Conservation (phyloP, 306 rosid species). For the Alnus glutinosa region DNA sequence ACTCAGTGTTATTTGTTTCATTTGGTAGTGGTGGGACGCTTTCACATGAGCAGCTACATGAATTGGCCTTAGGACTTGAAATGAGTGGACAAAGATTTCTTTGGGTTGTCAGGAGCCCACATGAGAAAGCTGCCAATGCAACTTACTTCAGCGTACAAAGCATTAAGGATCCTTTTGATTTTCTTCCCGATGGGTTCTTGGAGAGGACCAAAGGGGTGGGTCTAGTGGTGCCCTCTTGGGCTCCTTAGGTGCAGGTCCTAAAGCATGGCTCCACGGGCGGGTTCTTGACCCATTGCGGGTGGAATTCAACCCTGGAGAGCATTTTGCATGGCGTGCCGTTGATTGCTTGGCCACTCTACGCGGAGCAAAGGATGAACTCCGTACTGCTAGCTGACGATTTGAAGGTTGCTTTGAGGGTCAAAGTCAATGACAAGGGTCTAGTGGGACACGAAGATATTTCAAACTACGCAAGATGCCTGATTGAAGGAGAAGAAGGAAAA, state of each 20-base stretch:
- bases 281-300: slow-evolving; percentile 32
- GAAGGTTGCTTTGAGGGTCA: slow-evolving; percentile 28
- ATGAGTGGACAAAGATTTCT: slow-evolving; percentile 29
- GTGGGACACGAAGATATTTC: slow-evolving; percentile 20
- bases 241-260: slow-evolving; percentile 20
- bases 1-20: slow-evolving; percentile 27
- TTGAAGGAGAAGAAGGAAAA: slow-evolving; percentile 32
- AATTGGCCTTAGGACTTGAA: slow-evolving; percentile 31
- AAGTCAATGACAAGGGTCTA: slow-evolving; percentile 17
- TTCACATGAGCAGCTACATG: slow-evolving; percentile 18
- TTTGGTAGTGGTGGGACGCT: slow-evolving; percentile 33
- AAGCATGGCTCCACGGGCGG: slow-evolving; percentile 20
- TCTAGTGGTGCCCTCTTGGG: slow-evolving; percentile 26
- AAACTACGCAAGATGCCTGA: slow-evolving; percentile 9
- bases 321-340: slow-evolving; percentile 17
- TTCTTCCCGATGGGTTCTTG: slow-evolving; percentile 27
- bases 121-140: slow-evolving; percentile 15
- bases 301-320: slow-evolving; percentile 36
- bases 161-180: background rate
- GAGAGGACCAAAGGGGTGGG: slow-evolving; percentile 31
- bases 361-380: slow-evolving; percentile 24
- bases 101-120: slow-evolving; percentile 23
- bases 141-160: slow-evolving; percentile 15
- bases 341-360: slow-evolving; percentile 36
- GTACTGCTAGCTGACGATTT: slow-evolving; percentile 16